Percentiles rank a stretch among this genome's conserved stretches.
Evolutionary conservation across 208 protist species (phyloP).

Genomic region (Crithidia thermophila): DNA sequence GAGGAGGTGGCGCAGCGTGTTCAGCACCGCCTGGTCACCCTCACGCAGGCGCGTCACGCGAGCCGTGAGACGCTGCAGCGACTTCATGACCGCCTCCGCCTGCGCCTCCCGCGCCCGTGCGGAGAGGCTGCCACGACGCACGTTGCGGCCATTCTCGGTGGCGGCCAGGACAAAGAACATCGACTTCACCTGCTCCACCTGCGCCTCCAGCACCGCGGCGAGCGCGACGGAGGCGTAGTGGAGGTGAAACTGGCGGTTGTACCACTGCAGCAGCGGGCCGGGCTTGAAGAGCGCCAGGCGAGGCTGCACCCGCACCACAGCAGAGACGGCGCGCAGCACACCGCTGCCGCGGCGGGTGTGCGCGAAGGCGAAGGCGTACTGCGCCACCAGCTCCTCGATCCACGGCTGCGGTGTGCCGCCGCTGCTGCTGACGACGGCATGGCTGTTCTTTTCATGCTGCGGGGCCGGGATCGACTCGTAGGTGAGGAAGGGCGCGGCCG

Average conservation of each 20-base stretch:
- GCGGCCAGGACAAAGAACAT: constrained; percentile 14
- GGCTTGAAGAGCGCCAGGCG: constrained; percentile 15
- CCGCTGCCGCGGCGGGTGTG: neutral
- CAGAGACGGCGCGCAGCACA: constrained; percentile 5
- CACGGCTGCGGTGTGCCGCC: neutral
- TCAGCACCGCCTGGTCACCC: neutral
- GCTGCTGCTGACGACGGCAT: neutral
- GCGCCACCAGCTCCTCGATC: constrained; percentile 10
- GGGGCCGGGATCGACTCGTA: neutral
- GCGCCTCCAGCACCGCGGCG: constrained; percentile 9
- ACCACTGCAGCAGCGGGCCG: constrained; percentile 14
- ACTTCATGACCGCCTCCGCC: constrained; percentile 10
- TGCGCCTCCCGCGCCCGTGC: constrained; percentile 8
- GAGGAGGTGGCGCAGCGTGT: neutral
- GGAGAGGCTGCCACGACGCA: neutral
- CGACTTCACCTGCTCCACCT: constrained; percentile 24
- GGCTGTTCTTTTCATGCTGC: neutral
- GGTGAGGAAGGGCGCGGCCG: constrained; percentile 4
- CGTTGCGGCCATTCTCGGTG: neutral
- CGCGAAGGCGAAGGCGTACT: constrained; percentile 21
- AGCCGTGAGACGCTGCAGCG: constrained; percentile 16
- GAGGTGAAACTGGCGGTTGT: constrained; percentile 3
- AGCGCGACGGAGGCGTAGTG: constrained; percentile 8
- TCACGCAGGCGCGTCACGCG: neutral
- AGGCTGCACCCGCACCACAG: constrained; percentile 10